Evolutionary conservation across 1,284 basidiomycete genomes (phyloP).

Genomic region (Coniferiporia sulphurascens): DNA sequence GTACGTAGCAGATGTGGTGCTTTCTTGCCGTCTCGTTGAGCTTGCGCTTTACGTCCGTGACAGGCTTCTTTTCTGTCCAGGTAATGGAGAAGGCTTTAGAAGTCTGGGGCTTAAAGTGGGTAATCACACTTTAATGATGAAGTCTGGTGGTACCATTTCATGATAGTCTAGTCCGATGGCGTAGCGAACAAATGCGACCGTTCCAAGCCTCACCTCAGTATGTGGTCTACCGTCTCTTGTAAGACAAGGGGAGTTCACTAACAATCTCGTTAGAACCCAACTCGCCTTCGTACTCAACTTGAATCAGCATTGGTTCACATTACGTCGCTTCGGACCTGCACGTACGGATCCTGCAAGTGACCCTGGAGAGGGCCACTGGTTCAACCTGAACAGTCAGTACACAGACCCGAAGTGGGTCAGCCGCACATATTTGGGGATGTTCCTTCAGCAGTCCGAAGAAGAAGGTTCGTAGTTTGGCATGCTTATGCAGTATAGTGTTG

Average conservation of each 20-base stretch:
- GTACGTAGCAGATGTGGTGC: constrained; percentile 31
- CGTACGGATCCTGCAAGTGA: constrained; percentile 37
- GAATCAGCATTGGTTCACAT: constrained; percentile 84
- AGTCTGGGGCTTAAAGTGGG: constrained; percentile 77
- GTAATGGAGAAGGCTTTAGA: constrained; percentile 77
- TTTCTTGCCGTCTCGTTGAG: constrained; percentile 12
- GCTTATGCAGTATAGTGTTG: not conserved
- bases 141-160: constrained; percentile 26
- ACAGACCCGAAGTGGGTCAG: constrained; percentile 77
- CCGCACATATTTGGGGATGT: constrained; percentile 79
- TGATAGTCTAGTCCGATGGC: constrained; percentile 71
- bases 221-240: constrained; percentile 25
- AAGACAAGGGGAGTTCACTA: constrained; percentile 10
- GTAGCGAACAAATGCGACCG: constrained; percentile 74
- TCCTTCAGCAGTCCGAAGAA: constrained; percentile 80
- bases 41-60: constrained; percentile 6
- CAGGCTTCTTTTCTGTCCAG: constrained; percentile 85
- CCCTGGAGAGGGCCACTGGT: constrained; percentile 70
- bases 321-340: constrained; percentile 73
- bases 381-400: constrained; percentile 84
- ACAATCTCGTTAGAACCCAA: constrained; percentile 52
- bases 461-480: constrained; percentile 49
- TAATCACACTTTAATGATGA: constrained; percentile 15
- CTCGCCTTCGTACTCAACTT: constrained; percentile 88
- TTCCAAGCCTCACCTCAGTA: constrained; percentile 79